A percentile compares a stretch with the other conserved stretches of the same genome.
Evolutionary conservation across 768 basidiomycete genomes (phyloP).

Genomic region (Leccinum sublutescens): DNA sequence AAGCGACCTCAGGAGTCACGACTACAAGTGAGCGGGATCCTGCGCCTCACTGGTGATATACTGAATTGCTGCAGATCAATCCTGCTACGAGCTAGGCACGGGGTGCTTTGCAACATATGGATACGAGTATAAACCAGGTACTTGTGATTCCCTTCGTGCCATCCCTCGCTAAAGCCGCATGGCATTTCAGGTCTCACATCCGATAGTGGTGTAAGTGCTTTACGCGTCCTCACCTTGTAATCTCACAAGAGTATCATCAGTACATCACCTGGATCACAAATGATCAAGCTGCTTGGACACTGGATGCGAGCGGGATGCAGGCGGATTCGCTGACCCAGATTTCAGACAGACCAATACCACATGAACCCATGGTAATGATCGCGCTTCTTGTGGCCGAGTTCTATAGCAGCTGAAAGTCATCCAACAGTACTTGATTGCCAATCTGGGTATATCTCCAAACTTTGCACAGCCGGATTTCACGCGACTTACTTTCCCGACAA

Average conservation of each 20-base stretch:
- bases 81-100: conserved; percentile 55
- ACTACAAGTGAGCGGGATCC: conserved; percentile 46
- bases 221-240: background rate
- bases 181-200: conserved; percentile 20
- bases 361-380: conserved; percentile 76
- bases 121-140: conserved; percentile 76
- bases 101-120: conserved; percentile 72
- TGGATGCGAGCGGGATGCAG: conserved; percentile 60
- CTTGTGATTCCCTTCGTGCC: conserved; percentile 17
- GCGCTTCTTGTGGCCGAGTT: background rate
- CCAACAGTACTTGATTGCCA: conserved; percentile 74
- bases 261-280: conserved; percentile 82
- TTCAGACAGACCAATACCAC: conserved; percentile 64
- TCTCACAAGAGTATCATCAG: conserved; percentile 30
- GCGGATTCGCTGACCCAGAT: conserved; percentile 59
- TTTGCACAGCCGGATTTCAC: conserved; percentile 75
- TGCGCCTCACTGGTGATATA: background rate
- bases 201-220: conserved; percentile 47
- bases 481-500: conserved; percentile 68
- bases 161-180: background rate
- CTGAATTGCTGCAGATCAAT: conserved; percentile 47
- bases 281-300: conserved; percentile 63
- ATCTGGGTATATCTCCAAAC: conserved; percentile 81
- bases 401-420: background rate
- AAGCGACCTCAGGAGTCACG: conserved; percentile 74